phyloP scores from a whole-genome alignment of 768 basidiomycete genomes.

The Boletus vermiculosoides region DNA sequence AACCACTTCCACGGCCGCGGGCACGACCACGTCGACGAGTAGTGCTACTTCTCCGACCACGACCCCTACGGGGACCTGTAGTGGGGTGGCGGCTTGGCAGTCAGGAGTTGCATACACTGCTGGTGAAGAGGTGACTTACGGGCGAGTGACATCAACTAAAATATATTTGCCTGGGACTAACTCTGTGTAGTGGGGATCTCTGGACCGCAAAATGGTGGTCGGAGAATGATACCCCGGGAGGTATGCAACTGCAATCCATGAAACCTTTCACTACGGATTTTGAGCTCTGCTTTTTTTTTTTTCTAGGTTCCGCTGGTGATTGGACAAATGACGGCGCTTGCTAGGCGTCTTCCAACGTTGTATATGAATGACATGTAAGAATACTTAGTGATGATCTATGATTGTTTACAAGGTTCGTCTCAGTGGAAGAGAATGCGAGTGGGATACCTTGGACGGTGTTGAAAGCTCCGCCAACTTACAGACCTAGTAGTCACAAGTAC shows the following conservation, averaged over 20 bases:
- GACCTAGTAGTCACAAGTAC: not conserved
- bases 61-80: slow-evolving; percentile 40
- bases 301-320: slow-evolving; percentile 46
- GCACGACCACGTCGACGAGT: slow-evolving; percentile 10
- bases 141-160: slow-evolving; percentile 35
- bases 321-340: slow-evolving; percentile 62
- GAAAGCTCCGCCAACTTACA: not conserved
- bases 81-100: slow-evolving; percentile 51
- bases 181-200: slow-evolving; percentile 24
- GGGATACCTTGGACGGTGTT: not conserved
- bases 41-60: slow-evolving; percentile 16
- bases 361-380: not conserved
- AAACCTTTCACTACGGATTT: not conserved
- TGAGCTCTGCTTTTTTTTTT: not conserved
- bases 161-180: slow-evolving; percentile 3
- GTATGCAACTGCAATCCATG: slow-evolving; percentile 19
- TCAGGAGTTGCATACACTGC: slow-evolving; percentile 46
- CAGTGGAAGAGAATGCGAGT: not conserved
- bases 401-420: not conserved
- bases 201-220: slow-evolving; percentile 66
- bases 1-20: slow-evolving; percentile 14
- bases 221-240: slow-evolving; percentile 49
- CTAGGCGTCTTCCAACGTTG: slow-evolving; percentile 8
- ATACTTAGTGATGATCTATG: not conserved
- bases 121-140: slow-evolving; percentile 50